Evolutionary conservation across 805 yeast genomes (phyloP), one percentile per base, ranked within the genome.

Genomic region (Candida succiphila): DNA sequence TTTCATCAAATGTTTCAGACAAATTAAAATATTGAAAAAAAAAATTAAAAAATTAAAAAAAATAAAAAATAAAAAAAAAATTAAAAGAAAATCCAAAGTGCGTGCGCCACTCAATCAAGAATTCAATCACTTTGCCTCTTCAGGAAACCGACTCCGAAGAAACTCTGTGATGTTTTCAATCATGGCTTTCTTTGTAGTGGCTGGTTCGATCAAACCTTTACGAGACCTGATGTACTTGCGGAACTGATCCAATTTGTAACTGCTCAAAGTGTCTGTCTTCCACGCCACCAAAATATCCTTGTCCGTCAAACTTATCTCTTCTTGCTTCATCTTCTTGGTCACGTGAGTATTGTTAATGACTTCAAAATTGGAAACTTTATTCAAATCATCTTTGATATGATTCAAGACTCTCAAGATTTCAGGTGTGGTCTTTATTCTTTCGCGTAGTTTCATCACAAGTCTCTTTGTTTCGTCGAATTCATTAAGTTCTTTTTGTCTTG

Each of bases 211-310:
- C 29, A 41, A 30, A 19, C 46, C 53, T 27, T 55, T 53, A 39
- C 65, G 59, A 17, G 55, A 48, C 16, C 43, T 46, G 31, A 61
- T 58, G 38, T 61, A 70, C n/a, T 43, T 49, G 37, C 52, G 58
- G 23, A 72, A 48, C 39, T 70, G 73, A 4, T 55, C 55, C 25
- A 61, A 61, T n/a, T 61, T 63, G 36, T 64, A 67, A 17, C 46
- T 39, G 6, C 37, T 34, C 51, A 68, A 54, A 13, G 30, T 39
- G 4, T 44, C 34, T 23, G 54, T 37, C 36, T 60, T 60, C 69
- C 70, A 69, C 4, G 69, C 66, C 12, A 54, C 47, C 17, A 66
- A 40, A 4, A 69, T 56, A 9, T 59, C 65, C 7, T 56, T 55
- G 36, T 67, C 72, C 4, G 52, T 52, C 35, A 58, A 35, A 10